These are phyloP conservation scores for Lactarius hengduanensis DNA, from an alignment of 768 basidiomycete genomes.

Conservation along the genomic window DNA sequence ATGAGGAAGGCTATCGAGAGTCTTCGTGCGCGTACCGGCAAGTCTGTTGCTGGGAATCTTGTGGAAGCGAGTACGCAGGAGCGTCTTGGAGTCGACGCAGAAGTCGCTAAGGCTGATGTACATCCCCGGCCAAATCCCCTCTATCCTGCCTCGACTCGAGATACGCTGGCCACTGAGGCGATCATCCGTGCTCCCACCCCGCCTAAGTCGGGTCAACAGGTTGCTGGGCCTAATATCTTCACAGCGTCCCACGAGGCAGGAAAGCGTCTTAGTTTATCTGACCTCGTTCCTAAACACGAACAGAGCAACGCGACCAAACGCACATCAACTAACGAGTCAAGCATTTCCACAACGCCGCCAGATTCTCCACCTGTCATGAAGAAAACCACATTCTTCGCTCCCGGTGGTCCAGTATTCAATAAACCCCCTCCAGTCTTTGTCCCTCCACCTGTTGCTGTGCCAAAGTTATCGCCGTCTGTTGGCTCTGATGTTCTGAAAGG, in stretches of 20 bases:
- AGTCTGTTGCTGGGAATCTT: constrained; percentile 55
- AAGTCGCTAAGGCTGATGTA: constrained; percentile 52
- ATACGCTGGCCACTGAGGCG: background rate
- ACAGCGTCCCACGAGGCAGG: constrained; percentile 29
- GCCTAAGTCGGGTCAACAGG: background rate
- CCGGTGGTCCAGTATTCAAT: constrained; percentile 56
- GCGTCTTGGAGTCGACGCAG: background rate
- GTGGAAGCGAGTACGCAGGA: constrained; percentile 3
- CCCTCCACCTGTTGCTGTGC: constrained; percentile 42
- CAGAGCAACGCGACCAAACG: constrained; percentile 37
- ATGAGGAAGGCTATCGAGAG: constrained; percentile 74
- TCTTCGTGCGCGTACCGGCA: constrained; percentile 57
- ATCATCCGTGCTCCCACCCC: background rate
- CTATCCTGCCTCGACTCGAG: constrained; percentile 9
- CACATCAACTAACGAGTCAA: constrained; percentile 11
- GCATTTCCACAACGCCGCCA: constrained; percentile 29
- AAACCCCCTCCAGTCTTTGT: constrained; percentile 48
- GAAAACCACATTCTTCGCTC: constrained; percentile 34
- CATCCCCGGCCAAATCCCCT: background rate
- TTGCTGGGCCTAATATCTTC: background rate
- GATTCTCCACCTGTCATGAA: constrained; percentile 26
- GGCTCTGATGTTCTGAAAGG: constrained; percentile 34
- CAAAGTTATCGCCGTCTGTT: constrained; percentile 26
- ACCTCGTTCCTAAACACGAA: constrained; percentile 47
- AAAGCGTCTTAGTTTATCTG: constrained; percentile 56